Evolutionary conservation across 352 stramenopile species (phyloP).

Genomic region (Globisporangium rhizosaccharum): DNA sequence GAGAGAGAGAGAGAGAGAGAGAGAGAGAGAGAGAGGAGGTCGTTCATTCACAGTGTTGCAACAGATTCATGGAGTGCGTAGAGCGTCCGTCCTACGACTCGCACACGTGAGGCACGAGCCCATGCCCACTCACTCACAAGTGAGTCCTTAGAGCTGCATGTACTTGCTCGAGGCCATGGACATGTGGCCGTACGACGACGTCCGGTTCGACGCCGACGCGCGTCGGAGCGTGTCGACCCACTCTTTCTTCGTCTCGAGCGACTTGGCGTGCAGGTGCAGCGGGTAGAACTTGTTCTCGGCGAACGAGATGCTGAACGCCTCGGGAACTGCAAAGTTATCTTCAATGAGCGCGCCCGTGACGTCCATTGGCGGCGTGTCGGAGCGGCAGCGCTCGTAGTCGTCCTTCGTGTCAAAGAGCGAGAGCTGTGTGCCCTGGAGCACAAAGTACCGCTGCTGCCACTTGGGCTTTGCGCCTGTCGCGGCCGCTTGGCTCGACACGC

Average conservation of each 20-base stretch:
- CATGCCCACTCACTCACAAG: not conserved
- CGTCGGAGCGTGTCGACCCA: constrained; percentile 75
- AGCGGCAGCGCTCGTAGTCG: constrained; percentile 78
- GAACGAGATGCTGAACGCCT: constrained; percentile 82
- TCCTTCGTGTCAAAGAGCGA: constrained; percentile 86
- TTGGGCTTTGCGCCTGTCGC: constrained; percentile 34
- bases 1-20: not conserved
- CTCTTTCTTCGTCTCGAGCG: constrained; percentile 64
- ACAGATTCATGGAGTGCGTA: no score
- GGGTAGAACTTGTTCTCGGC: constrained; percentile 76
- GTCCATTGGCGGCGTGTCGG: constrained; percentile 79
- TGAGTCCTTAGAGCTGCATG: constrained; percentile 25
- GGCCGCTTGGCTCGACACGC: constrained; percentile 14
- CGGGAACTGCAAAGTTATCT: constrained; percentile 68
- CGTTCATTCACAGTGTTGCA: not conserved
- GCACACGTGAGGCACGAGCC: not conserved
- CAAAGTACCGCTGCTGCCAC: constrained; percentile 87
- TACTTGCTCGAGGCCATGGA: constrained; percentile 22
- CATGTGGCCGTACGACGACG: constrained; percentile 12
- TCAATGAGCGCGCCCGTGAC: constrained; percentile 67
- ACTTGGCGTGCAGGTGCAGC: constrained; percentile 79
- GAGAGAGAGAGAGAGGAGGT: not conserved
- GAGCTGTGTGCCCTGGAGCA: constrained; percentile 69
- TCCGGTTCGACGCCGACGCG: constrained; percentile 25
- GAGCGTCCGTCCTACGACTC: not conserved